Evolutionary conservation across 257 asterid genomes (phyloP), one percentile per base, ranked within the genome.

Genomic region (Salvia splendens): DNA sequence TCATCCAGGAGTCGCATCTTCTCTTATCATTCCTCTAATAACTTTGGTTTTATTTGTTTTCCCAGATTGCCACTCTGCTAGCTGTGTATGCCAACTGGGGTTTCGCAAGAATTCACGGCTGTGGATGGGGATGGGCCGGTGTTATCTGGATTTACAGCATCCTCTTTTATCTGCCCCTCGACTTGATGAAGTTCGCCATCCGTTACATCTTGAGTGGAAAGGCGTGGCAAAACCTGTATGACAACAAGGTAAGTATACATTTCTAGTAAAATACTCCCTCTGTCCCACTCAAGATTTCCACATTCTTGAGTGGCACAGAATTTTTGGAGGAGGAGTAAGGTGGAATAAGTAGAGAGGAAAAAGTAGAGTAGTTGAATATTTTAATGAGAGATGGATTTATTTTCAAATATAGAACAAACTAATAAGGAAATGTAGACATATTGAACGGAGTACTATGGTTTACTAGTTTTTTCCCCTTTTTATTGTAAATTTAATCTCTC

Each of bases 81-180:
- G 99, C 99, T 4, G 99, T 94, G 14, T 94, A 91, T 54, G 96
- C 97, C 12, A 60, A 87, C 85, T 88, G 96, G 99, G 57, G 57
- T 0, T 91, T 94, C 8, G 99, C 99, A 43, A 84, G 91, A 80
- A 87, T 94, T 50, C 68, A 87, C 64, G 99, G 99, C 20, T 84
- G 95, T 40, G 97, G 99, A 0, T 91, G 99, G 97, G 96, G 97
- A 78, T 94, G 99, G 99, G 99, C 99, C 0, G 97, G 97, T 32
- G 96, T 94, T 0, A 80, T 94, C 73, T 94, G 99, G 99, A 59
- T 91, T 8, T 94, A 69, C 89, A 94, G 91, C 53, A 0, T 84
- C 1, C 84, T 91, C 56, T 83, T 83, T 67, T 94, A 87, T 60
- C 1, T 94, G 3, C 99, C 99, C 30, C 96, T 94, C 7, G 99